Conservation (phyloP, 2,329 filamentous ascomycete species). For the Fusarium kyushuense region DNA sequence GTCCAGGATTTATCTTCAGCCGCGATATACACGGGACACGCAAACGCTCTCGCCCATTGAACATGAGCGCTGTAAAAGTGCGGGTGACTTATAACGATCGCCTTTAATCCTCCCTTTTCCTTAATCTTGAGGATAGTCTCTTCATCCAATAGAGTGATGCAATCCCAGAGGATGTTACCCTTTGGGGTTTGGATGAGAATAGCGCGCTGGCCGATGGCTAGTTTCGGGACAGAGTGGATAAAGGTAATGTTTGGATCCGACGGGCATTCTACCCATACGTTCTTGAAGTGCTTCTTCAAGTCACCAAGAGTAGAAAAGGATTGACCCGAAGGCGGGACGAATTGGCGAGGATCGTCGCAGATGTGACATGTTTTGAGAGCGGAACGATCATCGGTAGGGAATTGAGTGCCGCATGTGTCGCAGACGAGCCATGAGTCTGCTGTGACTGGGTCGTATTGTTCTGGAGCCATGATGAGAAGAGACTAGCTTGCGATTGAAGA, state of each 20-base stretch:
- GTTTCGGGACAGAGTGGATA: conserved; percentile 65
- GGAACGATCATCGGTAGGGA: conserved; percentile 56
- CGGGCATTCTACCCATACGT: conserved; percentile 64
- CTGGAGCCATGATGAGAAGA: conserved; percentile 31
- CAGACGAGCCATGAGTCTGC: conserved; percentile 65
- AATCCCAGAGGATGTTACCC: conserved; percentile 86
- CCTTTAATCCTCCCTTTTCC: conserved; percentile 72
- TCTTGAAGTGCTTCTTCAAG: conserved; percentile 61
- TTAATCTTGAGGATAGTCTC: conserved; percentile 70
- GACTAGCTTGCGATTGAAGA: conserved; percentile 13
- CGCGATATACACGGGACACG: conserved; percentile 76
- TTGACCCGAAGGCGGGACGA: conserved; percentile 69
- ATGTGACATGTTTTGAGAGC: conserved; percentile 71
- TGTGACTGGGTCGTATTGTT: conserved; percentile 40
- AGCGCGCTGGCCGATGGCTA: conserved; percentile 81
- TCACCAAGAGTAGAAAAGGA: conserved; percentile 71
- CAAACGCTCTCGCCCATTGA: conserved; percentile 77
- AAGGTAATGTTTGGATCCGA: conserved; percentile 60
- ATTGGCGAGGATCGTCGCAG: conserved; percentile 81
- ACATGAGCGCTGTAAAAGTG: conserved; percentile 85
- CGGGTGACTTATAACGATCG: conserved; percentile 82
- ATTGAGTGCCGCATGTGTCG: conserved; percentile 78
- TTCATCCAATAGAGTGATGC: conserved; percentile 75
- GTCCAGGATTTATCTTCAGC: conserved; percentile 76
- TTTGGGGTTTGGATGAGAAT: conserved; percentile 73